These are phyloP conservation scores for Neobulgaria alba DNA, from an alignment of 2,329 filamentous ascomycete species.

Conservation along the genomic window DNA sequence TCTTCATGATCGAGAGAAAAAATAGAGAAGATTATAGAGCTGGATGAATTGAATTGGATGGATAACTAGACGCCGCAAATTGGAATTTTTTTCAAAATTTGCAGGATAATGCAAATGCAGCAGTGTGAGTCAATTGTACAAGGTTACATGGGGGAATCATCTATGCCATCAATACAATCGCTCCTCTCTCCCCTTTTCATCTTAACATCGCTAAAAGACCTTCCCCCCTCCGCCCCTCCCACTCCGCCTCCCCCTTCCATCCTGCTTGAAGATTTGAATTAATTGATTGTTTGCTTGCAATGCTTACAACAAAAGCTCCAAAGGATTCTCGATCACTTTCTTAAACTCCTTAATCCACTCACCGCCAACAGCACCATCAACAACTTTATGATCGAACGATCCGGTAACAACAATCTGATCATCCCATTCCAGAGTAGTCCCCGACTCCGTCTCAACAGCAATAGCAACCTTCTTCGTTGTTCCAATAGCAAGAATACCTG, in stretches of 20 bases:
- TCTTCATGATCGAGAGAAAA: too few species aligned
- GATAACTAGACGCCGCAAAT: too few species aligned
- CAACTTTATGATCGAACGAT: conserved; percentile 98
- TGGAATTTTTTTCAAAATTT: too few species aligned
- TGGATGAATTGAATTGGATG: too few species aligned
- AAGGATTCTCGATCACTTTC: conserved; percentile 94
- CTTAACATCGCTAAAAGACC: too few species aligned
- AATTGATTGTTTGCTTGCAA: background rate
- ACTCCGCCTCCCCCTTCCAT: background rate
- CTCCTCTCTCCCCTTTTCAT: too few species aligned
- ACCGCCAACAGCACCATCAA: conserved; percentile 90
- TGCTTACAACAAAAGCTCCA: conserved; percentile 75
- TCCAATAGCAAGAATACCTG: conserved; percentile 88
- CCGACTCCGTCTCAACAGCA: conserved; percentile 54
- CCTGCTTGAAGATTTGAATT: background rate
- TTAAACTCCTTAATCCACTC: conserved; percentile 97
- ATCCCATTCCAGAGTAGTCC: conserved; percentile 74
- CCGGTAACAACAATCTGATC: conserved; percentile 93
- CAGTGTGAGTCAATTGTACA: too few species aligned
- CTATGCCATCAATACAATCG: conserved; percentile 9
- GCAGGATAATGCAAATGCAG: too few species aligned
- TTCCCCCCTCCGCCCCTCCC: background rate
- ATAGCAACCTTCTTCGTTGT: conserved; percentile 93
- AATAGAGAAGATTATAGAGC: too few species aligned
- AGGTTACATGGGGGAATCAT: conserved; percentile 1